Percentiles rank a stretch among this genome's conserved stretches.
Evolutionary conservation across 805 yeast species (phyloP).

Genomic region (Cyberlindnera mycetangii): DNA sequence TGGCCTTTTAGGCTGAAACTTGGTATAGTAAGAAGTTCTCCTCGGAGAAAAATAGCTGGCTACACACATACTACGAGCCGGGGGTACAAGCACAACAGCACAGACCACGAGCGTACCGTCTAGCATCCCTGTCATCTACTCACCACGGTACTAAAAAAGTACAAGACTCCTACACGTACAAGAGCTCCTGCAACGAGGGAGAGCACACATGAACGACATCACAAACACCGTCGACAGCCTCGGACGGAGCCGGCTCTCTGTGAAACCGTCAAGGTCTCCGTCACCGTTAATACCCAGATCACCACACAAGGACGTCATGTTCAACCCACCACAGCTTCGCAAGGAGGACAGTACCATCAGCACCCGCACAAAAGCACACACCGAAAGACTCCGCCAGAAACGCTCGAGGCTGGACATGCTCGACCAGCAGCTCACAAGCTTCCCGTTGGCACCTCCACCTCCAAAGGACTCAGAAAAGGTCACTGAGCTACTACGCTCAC

Average conservation of each 20-base stretch:
- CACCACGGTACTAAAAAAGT: not conserved
- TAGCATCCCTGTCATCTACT: not conserved
- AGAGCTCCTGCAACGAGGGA: no score
- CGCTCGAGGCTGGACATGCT: constrained; percentile 37
- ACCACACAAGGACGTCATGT: not conserved
- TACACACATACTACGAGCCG: no score
- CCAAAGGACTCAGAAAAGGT: constrained; percentile 10
- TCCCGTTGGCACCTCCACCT: constrained; percentile 34
- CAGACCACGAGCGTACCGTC: no score
- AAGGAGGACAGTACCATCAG: not conserved
- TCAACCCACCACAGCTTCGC: not conserved
- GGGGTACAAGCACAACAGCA: no score
- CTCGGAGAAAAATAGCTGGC: no score
- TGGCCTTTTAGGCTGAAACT: not conserved
- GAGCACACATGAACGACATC: constrained; percentile 15
- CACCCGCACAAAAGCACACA: not conserved
- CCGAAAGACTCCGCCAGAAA: constrained; percentile 8
- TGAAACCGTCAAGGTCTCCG: not conserved
- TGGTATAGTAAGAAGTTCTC: no score
- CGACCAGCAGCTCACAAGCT: constrained; percentile 37
- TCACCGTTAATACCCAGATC: not conserved
- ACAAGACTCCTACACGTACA: not conserved
- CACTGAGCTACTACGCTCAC: constrained; percentile 13
- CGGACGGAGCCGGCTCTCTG: not conserved
- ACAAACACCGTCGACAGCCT: constrained; percentile 13